Conservation (phyloP, 2,329 filamentous ascomycete genomes). For the Dichotomopilus funicola region DNA sequence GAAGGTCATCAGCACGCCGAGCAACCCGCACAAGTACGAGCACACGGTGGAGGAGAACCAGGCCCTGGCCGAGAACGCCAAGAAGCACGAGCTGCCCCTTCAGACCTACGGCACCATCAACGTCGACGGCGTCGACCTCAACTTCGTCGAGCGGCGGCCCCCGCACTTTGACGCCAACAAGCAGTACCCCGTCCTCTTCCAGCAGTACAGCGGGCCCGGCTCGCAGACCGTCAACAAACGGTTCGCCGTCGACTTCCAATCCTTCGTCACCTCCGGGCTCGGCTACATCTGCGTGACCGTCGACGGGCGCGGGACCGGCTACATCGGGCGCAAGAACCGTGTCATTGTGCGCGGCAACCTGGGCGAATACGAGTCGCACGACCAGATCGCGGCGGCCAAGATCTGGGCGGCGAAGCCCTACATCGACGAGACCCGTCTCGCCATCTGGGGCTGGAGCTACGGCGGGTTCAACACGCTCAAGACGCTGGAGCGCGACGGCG, state of each 20-base stretch:
- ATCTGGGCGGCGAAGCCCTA: constrained; percentile 76
- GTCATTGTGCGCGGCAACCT: constrained; percentile 78
- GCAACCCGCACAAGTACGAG: constrained; percentile 57
- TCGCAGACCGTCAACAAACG: constrained; percentile 78
- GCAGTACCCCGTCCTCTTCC: constrained; percentile 90
- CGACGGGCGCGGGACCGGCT: constrained; percentile 89
- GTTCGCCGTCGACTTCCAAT: constrained; percentile 83
- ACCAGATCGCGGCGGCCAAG: constrained; percentile 87
- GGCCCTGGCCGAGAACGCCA: constrained; percentile 59
- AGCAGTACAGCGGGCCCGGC: constrained; percentile 90
- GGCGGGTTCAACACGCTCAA: constrained; percentile 94
- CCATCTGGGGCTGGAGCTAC: constrained; percentile 98
- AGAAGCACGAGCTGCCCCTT: constrained; percentile 73
- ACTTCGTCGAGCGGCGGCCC: constrained; percentile 76
- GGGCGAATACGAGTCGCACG: constrained; percentile 75
- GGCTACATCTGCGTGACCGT: constrained; percentile 94
- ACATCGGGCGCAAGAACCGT: constrained; percentile 75
- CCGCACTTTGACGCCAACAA: constrained; percentile 79
- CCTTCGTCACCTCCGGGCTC: constrained; percentile 75
- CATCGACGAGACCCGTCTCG: constrained; percentile 73
- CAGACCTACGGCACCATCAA: constrained; percentile 77
- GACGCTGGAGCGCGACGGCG: constrained; percentile 84
- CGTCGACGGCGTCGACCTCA: constrained; percentile 68
- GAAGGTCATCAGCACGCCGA: constrained; percentile 78
- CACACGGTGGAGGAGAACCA: constrained; percentile 73